Base-by-base conservation (phyloP, 768 basidiomycete genomes). In the Lentinus tigrinus region DNA sequence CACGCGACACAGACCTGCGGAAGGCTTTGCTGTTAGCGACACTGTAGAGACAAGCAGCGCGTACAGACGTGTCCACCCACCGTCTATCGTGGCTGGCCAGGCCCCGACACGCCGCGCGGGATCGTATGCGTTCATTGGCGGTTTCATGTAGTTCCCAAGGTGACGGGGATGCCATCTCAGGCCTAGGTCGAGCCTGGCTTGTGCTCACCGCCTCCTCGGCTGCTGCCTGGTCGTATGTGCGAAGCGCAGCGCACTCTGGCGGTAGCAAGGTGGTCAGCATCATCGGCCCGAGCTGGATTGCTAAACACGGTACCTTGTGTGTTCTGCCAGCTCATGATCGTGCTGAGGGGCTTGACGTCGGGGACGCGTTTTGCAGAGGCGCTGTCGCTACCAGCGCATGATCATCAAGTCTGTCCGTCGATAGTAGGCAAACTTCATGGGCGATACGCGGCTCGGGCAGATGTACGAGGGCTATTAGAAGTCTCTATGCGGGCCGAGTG, bases 21-120 rank as follows among this genome's bases (percentile, higher is more conserved):
- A 31, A 42, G 39, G 52, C 52, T 21, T 53, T 53, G 52, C 28
- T 19, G 52, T 43, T 53, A 31, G 40, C 27, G 27, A 51, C n/a
- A 36, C 38, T 23, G 3, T 19, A 3, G 36, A 8, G 8, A 42
- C 7, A 40, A 40, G 6, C 14, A 19, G 43, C 39, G n/a, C 27
- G 27, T n/a, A 27, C 26, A 9, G 9, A 26, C 23, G 13, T 1
- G 23, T 38, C 39, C 6, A 38, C 50, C 40, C 4, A 38, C 9
- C 23, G 40, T 40, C 38, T 13, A 16, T 19, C 24, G n/a, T 47
- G 6, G 39, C 14, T 40, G 19, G 39, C 31, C 31, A 31, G 39
- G 39, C 6, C 39, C 10, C 39, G 39, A 17, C 19, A 5, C 39
- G 19, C 39, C 39, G 39, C 39, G 16, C 19, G 10, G 39, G 6